These are phyloP conservation scores for Yamadazyma dushanensis DNA, from an alignment of 1,139 yeast species.

Conservation along the genomic window DNA sequence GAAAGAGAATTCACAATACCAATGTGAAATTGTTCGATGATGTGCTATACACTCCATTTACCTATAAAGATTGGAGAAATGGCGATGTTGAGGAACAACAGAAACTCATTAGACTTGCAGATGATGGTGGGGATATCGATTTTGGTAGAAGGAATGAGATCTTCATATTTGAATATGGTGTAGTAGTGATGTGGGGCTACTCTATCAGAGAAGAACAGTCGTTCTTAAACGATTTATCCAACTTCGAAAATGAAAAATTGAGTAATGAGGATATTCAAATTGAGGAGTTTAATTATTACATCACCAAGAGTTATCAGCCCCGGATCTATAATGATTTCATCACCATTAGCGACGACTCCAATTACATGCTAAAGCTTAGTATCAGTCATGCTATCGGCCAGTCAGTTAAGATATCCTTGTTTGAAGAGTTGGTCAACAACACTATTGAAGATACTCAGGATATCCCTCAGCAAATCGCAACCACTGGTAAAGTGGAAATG, in stretches of 20 bases:
- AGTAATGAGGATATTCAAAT: slow-evolving; percentile 89
- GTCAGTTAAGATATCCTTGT: slow-evolving; percentile 88
- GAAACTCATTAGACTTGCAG: slow-evolving; percentile 70
- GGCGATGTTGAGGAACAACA: slow-evolving; percentile 28
- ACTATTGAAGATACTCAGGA: slow-evolving; percentile 97
- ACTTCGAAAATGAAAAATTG: slow-evolving; percentile 86
- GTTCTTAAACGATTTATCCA: slow-evolving; percentile 77
- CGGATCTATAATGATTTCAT: slow-evolving; percentile 93
- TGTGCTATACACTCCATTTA: slow-evolving; percentile 87
- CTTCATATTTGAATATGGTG: slow-evolving; percentile 92
- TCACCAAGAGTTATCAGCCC: slow-evolving; percentile 91
- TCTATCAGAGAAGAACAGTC: slow-evolving; percentile 80
- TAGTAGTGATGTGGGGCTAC: slow-evolving; percentile 94
- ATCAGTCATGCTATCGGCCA: slow-evolving; percentile 92
- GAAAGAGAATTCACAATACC: slow-evolving; percentile 71
- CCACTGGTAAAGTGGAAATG: slow-evolving; percentile 93
- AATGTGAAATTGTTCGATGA: slow-evolving; percentile 90
- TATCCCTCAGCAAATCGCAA: slow-evolving; percentile 93
- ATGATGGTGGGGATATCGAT: slow-evolving; percentile 93
- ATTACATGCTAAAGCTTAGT: slow-evolving; percentile 85
- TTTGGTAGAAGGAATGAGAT: slow-evolving; percentile 77
- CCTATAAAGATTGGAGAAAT: slow-evolving; percentile 77
- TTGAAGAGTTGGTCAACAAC: slow-evolving; percentile 92
- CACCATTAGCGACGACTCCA: slow-evolving; percentile 84
- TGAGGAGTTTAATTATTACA: slow-evolving; percentile 92